A percentile compares a stretch with the other conserved stretches of the same genome.
These are phyloP conservation scores for Penstemon newberryi DNA, from an alignment of 257 asterid species.

Conservation along the genomic window DNA sequence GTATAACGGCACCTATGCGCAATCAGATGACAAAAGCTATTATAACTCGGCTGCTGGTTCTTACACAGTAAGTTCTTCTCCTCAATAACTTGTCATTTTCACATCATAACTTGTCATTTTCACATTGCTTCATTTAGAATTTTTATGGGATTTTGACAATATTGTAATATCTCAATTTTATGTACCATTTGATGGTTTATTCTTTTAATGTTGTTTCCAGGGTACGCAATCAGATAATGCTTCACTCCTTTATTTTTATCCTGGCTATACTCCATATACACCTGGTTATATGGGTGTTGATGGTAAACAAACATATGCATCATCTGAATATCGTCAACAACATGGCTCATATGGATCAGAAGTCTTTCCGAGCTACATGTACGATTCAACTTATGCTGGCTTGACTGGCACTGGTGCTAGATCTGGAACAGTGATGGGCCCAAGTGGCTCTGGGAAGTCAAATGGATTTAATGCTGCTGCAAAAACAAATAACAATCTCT, in stretches of 20 bases:
- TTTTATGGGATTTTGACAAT: background rate
- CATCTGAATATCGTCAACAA: slow-evolving; percentile 55
- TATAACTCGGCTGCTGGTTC: slow-evolving; percentile 43
- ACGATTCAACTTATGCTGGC: slow-evolving; percentile 45
- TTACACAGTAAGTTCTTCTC: slow-evolving; percentile 39
- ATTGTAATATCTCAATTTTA: background rate
- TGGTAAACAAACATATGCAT: slow-evolving; percentile 52
- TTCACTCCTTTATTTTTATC: slow-evolving; percentile 54
- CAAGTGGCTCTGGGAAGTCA: slow-evolving; percentile 47
- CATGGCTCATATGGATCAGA: slow-evolving; percentile 55
- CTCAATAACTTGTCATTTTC: background rate
- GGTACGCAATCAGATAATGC: slow-evolving; percentile 49
- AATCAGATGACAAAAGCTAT: slow-evolving; percentile 58
- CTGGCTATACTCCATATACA: slow-evolving; percentile 61
- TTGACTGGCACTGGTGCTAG: slow-evolving; percentile 36
- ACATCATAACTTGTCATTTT: background rate
- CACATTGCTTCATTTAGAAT: slow-evolving; percentile 1
- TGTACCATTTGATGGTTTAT: background rate
- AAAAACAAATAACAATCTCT: slow-evolving; percentile 32
- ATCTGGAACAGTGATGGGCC: slow-evolving; percentile 38
- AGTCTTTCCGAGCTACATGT: slow-evolving; percentile 46
- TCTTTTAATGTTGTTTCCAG: slow-evolving; percentile 27
- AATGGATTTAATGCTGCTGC: slow-evolving; percentile 41
- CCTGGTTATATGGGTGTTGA: slow-evolving; percentile 56
- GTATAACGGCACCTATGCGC: slow-evolving; percentile 48